phyloP scores from a whole-genome alignment of 2,329 filamentous ascomycete genomes.

The Exserohilum rostratum region DNA sequence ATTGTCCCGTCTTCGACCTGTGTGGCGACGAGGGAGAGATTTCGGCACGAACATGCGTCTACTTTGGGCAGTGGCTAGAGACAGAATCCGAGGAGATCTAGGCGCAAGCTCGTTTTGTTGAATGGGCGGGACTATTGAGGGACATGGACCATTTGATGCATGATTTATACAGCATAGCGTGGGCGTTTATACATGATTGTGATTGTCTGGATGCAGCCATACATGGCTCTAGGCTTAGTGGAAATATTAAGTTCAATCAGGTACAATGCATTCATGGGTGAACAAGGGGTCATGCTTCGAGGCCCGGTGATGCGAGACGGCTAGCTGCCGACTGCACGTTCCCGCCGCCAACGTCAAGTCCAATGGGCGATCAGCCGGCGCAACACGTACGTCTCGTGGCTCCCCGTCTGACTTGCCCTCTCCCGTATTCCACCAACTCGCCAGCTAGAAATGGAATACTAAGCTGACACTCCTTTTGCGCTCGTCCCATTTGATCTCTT shows the following conservation, averaged over 20 bases:
- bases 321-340: slow-evolving; percentile 15
- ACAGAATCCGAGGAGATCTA: slow-evolving; percentile 36
- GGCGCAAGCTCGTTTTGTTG: neutral
- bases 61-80: slow-evolving; percentile 83
- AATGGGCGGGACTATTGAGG: neutral
- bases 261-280: neutral
- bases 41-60: slow-evolving; percentile 86
- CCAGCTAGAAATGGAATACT: neutral
- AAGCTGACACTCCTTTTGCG: slow-evolving; percentile 16
- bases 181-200: neutral
- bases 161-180: slow-evolving; percentile 3
- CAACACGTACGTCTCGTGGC: slow-evolving; percentile 12
- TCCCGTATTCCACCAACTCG: slow-evolving; percentile 1
- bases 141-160: neutral
- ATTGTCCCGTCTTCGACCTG: slow-evolving; percentile 90
- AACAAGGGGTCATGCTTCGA: slow-evolving; percentile 11
- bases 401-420: neutral
- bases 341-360: slow-evolving; percentile 9
- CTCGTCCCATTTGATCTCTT: neutral
- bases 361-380: slow-evolving; percentile 22
- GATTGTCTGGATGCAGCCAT: neutral
- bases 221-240: neutral
- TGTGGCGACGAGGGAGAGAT: slow-evolving; percentile 92
- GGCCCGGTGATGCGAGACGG: slow-evolving; percentile 18
- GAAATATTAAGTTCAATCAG: neutral